Percentiles rank a stretch among this genome's conserved stretches.
phyloP scores from a whole-genome alignment of 768 basidiomycete species.

The Kwoniella bestiolae region DNA sequence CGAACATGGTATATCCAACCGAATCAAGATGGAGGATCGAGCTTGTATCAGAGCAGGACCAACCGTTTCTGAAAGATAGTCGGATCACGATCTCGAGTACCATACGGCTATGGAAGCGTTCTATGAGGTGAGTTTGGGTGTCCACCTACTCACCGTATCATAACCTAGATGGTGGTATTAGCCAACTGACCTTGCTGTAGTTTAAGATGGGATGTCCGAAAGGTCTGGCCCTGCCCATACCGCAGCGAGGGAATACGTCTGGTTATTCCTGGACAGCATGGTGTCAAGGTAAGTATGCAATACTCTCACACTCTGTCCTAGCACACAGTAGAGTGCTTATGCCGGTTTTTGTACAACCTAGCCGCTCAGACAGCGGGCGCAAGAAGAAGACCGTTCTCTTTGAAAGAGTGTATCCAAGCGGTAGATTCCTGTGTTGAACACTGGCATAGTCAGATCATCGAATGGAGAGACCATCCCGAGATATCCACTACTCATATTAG shows the following conservation, averaged over 20 bases:
- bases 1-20: neutral
- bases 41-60: neutral
- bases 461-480: neutral
- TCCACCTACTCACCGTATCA: no score
- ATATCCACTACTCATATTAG: neutral
- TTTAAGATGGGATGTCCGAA: neutral
- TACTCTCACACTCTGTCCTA: neutral
- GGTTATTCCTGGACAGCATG: neutral
- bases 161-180: no score
- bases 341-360: neutral
- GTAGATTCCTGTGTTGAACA: neutral
- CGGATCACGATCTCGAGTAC: neutral
- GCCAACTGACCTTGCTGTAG: neutral
- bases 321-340: neutral
- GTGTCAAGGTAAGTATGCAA: neutral
- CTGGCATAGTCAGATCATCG: slow-evolving; percentile 1
- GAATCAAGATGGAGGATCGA: neutral
- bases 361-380: neutral
- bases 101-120: neutral
- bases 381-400: neutral
- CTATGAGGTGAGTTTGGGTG: neutral
- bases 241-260: neutral
- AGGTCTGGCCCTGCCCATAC: neutral
- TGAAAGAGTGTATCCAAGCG: neutral
- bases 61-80: neutral